Evolutionary conservation across 2,329 filamentous ascomycete genomes (phyloP), one percentile per base, ranked within the genome.

Genomic region (Apiospora kogelbergensis): DNA sequence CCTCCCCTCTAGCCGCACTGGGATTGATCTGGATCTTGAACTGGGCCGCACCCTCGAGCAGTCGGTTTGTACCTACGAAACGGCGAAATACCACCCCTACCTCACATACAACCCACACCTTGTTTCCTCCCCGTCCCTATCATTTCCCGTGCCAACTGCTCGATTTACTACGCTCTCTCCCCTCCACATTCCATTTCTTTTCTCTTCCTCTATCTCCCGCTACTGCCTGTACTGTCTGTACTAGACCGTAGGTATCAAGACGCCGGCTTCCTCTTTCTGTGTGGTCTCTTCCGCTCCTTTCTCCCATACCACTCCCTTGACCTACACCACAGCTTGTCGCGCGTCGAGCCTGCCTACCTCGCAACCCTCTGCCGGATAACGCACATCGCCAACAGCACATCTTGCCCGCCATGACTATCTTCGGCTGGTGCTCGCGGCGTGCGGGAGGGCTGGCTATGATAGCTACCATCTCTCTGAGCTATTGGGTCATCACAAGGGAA

Each of bases 361-460:
- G 33, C 63, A 33, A 46, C 65, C 53, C 42, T 53, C 53, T 37
- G 53, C 30, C 30, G 30, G 53, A 60, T 9, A 60, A 60, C 53
- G 53, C 53, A 60, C 30, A 60, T n/a, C 53, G 33, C 44, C 66
- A 67, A n/a, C 48, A 63, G 33, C 66, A 53, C 67, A 66, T 70
- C 74, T 41, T 42, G 73, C 46, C 70, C 72, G 72, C 68, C 70
- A 89, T 89, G 87, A 83, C 84, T 70, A 73, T 88, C 71, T 85
- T 89, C 73, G 75, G 75, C 45, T 89, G 87, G 87, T 84, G 82
- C 70, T 82, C 85, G 72, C 83, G 83, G 74, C 83, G 87, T 72
- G 83, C 81, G 41, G 87, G 86, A 69, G 87, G 87, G 68, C 75
- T 89, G 70, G 86, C 84, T 72, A 86, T 88, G 81, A 76, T 89